phyloP scores from a whole-genome alignment of 2,329 filamentous ascomycete species.

The Fusarium chlamydosporum region DNA sequence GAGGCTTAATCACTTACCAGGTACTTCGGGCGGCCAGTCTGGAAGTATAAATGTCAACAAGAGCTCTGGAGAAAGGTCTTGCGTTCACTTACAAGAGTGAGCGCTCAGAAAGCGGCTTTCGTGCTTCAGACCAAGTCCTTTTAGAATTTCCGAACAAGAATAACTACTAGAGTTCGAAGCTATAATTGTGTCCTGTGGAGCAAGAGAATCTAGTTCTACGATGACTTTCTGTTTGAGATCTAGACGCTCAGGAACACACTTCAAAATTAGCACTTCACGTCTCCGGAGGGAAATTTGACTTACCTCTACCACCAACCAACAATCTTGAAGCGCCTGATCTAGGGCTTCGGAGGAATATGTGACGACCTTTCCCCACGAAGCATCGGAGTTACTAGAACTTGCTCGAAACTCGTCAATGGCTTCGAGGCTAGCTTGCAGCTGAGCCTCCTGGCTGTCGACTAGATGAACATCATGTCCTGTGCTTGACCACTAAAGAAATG shows the following conservation, averaged over 20 bases:
- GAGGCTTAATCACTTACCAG: conserved; percentile 28
- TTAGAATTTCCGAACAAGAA: conserved; percentile 59
- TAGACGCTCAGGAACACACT: conserved; percentile 62
- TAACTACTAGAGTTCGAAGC: conserved; percentile 65
- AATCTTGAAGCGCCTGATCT: conserved; percentile 35
- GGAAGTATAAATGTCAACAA: background rate
- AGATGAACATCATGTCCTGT: conserved; percentile 51
- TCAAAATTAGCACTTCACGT: conserved; percentile 2
- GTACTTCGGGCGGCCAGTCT: conserved; percentile 55
- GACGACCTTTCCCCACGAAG: conserved; percentile 43
- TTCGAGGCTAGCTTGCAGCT: conserved; percentile 49
- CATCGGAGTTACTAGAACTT: background rate
- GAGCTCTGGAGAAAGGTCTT: too few species aligned
- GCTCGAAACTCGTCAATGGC: conserved; percentile 48
- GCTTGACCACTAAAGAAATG: conserved; percentile 50
- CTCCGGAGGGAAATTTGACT: fast-evolving
- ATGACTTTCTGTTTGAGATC: conserved; percentile 59
- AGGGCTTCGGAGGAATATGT: conserved; percentile 42
- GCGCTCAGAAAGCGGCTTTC: conserved; percentile 58
- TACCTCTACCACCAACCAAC: conserved; percentile 53
- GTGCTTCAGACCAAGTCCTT: conserved; percentile 54
- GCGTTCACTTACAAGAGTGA: conserved; percentile 57
- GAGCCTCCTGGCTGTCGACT: conserved; percentile 47
- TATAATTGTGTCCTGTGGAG: conserved; percentile 56
- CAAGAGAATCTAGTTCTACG: conserved; percentile 56